Base-by-base conservation (phyloP, 345 rosid genomes). In the Draba incana region DNA sequence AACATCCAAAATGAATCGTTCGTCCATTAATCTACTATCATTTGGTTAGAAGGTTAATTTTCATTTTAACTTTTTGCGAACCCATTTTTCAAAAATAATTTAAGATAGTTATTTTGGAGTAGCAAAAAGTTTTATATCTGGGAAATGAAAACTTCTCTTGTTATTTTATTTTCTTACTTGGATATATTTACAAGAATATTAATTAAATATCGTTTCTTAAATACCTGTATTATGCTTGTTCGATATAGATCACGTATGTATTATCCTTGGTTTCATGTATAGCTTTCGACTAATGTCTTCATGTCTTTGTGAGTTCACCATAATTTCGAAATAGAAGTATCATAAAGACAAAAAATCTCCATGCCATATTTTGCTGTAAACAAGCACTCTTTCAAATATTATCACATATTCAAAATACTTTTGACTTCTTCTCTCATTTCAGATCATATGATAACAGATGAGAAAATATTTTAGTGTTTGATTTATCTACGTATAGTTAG, bases 321-420 rank as follows among this genome's bases (percentile, higher is more conserved):
- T 2, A 49, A 49, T 10, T 24, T 27, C 45, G 10, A 60, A 41
- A 53, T 9, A 16, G 15, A 27, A 39, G 38, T 48, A 57, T 48
- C 15, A 27, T 23, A 35, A 35, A 35, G 9, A 35, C 38, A 31
- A 31, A 31, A 50, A 27, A 12, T n/a, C 7, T 23, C 10, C 44
- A 47, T 68, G 47, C 12, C 38, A 57, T 25, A 14, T 24, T 66
- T 66, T 47, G 10, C 50, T 57, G 42, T 68, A 50, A 59, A 37
- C 28, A 38, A 47, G 9, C 24, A 57, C 30, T 38, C 6, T 39
- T 45, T 68, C 39, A 35, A n/a, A 0, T 57, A 38, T 25, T 38
- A 41, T 58, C 27, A 16, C 31, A 57, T 15, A 14, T 27, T 52
- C 20, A 25, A 14, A 38, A 44, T 3, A 37, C 35, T 16, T 33